These are phyloP conservation scores for Nemania abortiva DNA, from an alignment of 2,329 filamentous ascomycete species.

Conservation along the genomic window DNA sequence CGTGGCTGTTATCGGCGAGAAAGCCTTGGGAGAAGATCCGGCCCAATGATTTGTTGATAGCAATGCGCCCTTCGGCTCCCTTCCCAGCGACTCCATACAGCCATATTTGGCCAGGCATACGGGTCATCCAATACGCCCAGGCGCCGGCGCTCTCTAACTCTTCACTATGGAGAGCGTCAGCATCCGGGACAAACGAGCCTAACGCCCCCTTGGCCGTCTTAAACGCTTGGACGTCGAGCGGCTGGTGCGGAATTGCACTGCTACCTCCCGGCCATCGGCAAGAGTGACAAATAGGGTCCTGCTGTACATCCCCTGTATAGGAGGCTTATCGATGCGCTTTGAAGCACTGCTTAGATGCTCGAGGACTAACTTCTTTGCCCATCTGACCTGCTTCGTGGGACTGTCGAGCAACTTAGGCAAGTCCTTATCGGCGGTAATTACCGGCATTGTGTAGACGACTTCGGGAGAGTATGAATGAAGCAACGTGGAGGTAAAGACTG, in stretches of 20 bases:
- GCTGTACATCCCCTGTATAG: conserved; percentile 49
- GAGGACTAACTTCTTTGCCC: conserved; percentile 46
- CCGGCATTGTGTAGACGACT: conserved; percentile 29
- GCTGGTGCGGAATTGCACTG: conserved; percentile 43
- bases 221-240: conserved; percentile 38
- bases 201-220: conserved; percentile 31
- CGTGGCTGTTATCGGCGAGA: conserved; percentile 39
- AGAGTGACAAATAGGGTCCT: conserved; percentile 46
- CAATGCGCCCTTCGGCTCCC: conserved; percentile 41
- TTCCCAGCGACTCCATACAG: conserved; percentile 40
- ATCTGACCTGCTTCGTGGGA: conserved; percentile 45
- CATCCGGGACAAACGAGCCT: conserved; percentile 35
- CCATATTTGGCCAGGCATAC: conserved; percentile 43
- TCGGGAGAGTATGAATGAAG: too few species aligned
- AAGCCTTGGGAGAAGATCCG: conserved; percentile 43
- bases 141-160: conserved; percentile 30
- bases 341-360: conserved; percentile 45
- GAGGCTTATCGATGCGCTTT: conserved; percentile 46
- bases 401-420: conserved; percentile 46
- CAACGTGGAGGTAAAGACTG: too few species aligned
- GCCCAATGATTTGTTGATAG: conserved; percentile 42
- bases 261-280: conserved; percentile 39
- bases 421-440: conserved; percentile 36
- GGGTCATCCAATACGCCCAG: conserved; percentile 38
- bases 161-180: conserved; percentile 31